These are phyloP conservation scores for Termitomyces titanicus DNA, from an alignment of 768 basidiomycete species.

Conservation along the genomic window DNA sequence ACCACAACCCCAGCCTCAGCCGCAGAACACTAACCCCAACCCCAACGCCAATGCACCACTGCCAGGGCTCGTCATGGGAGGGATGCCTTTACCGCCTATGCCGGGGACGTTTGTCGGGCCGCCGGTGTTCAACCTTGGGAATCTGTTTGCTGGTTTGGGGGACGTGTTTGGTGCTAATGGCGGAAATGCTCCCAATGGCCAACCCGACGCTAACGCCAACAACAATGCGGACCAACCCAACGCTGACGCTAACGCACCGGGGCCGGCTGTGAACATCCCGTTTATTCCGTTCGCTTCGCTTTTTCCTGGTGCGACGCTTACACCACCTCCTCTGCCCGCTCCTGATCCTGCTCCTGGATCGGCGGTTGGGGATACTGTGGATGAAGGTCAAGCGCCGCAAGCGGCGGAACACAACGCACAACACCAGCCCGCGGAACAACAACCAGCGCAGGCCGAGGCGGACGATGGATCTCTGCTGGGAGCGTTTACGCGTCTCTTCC, in stretches of 20 bases:
- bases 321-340: not conserved
- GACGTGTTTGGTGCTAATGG: not conserved
- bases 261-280: conserved; percentile 1
- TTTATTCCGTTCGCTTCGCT: not conserved
- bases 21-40: not conserved
- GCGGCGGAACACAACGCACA: not conserved
- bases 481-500: not conserved
- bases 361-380: not conserved
- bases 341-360: no score
- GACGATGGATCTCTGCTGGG: not conserved
- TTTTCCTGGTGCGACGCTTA: not conserved
- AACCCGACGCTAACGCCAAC: not conserved
- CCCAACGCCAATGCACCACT: not conserved
- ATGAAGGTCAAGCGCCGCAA: not conserved
- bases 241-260: not conserved
- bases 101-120: not conserved
- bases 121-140: not conserved
- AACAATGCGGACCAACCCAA: not conserved
- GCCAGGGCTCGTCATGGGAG: not conserved
- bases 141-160: not conserved
- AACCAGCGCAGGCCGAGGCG: not conserved
- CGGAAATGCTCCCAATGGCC: not conserved
- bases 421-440: not conserved
- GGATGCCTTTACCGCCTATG: not conserved
- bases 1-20: not conserved